phyloP scores from a whole-genome alignment of 805 yeast species.

The Ogataea nitratoaversa region DNA sequence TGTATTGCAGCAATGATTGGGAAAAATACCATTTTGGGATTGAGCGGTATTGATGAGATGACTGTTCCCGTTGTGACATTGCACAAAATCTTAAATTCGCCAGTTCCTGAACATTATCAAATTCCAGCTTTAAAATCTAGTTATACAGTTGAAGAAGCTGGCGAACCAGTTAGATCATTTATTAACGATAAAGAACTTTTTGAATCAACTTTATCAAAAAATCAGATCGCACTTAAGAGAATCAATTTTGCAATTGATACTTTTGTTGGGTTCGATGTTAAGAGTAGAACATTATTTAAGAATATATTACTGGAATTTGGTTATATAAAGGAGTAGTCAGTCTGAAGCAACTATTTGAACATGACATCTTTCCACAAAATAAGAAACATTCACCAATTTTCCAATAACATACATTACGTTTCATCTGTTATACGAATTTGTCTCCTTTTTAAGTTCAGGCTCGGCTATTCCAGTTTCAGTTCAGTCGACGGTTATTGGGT shows the following conservation, averaged over 20 bases:
- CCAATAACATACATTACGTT: too few relatives aligned
- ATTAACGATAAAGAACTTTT: conserved; percentile 19
- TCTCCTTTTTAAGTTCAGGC: too few relatives aligned
- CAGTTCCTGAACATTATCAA: conserved; percentile 25
- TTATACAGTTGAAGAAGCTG: conserved; percentile 21
- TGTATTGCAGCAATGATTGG: conserved; percentile 35
- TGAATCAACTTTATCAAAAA: conserved; percentile 10
- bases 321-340: conserved; percentile 2
- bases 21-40: conserved; percentile 22
- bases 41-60: conserved; percentile 34
- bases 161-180: conserved; percentile 16
- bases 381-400: too few relatives aligned
- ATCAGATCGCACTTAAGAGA: conserved; percentile 18
- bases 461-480: too few relatives aligned
- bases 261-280: conserved; percentile 15
- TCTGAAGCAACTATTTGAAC: too few relatives aligned
- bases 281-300: conserved; percentile 13
- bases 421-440: too few relatives aligned
- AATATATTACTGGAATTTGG: conserved; percentile 12
- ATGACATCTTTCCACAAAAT: too few relatives aligned
- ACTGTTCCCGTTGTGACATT: conserved; percentile 30
- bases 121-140: conserved; percentile 15
- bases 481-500: too few relatives aligned
- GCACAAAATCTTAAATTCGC: conserved; percentile 21
- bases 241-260: conserved; percentile 16